Percentiles rank a stretch among this genome's conserved stretches.
Conservation (phyloP, 192 early-diverging fungal genomes). For the Backusella circina region DNA sequence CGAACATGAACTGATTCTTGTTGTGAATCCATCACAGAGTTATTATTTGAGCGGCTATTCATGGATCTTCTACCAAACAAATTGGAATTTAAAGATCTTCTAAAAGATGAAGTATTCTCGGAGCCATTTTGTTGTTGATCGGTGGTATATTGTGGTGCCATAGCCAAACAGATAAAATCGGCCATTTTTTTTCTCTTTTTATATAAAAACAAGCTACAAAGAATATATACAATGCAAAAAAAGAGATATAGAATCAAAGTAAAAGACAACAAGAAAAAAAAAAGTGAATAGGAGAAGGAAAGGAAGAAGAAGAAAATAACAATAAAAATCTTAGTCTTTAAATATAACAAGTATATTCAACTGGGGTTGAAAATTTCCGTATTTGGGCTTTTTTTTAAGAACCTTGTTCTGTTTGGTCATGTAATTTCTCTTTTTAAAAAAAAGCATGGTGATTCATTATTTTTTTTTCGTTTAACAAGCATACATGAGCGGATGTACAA, state of each 20-base stretch:
- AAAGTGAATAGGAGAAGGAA: not conserved
- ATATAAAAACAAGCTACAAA: not conserved
- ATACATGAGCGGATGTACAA: not conserved
- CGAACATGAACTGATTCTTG: not conserved
- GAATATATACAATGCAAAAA: not conserved
- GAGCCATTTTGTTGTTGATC: not conserved
- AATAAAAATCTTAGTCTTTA: not conserved
- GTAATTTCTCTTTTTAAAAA: not conserved
- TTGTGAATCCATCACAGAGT: not conserved
- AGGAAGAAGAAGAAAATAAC: not conserved
- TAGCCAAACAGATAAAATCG: slow-evolving; percentile 16
- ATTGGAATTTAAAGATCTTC: slow-evolving; percentile 12
- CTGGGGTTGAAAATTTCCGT: not conserved
- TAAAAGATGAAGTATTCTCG: not conserved
- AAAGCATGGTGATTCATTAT: too few species aligned
- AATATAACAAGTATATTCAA: not conserved
- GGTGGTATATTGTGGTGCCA: not conserved
- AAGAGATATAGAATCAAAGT: not conserved
- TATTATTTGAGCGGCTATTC: not conserved
- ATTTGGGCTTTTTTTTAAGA: not conserved
- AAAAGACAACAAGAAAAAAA: not conserved
- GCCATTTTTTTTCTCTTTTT: slow-evolving; percentile 4
- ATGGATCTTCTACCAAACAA: slow-evolving; percentile 16
- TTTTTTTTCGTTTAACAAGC: not conserved
- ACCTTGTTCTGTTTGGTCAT: not conserved